These are phyloP conservation scores for Akanthomyces dipterigenus DNA, from an alignment of 2,329 filamentous ascomycete species.

Conservation along the genomic window DNA sequence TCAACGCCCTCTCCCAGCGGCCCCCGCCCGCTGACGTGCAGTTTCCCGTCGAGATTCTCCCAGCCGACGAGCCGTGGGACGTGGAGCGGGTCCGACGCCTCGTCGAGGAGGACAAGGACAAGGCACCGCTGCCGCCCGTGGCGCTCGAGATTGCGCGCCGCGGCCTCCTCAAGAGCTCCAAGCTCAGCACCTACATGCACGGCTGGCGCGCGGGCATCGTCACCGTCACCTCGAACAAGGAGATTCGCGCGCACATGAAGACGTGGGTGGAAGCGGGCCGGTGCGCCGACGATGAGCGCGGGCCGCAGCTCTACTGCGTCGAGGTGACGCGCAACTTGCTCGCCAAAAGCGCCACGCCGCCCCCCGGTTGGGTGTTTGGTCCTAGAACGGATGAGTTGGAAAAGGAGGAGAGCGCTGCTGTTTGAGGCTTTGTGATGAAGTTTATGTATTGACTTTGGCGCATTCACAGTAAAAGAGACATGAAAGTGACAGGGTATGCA, in stretches of 20 bases:
- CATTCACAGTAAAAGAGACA: not conserved
- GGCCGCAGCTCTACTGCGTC: slow-evolving; percentile 27
- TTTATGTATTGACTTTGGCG: too few species aligned
- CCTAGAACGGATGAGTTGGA: not conserved
- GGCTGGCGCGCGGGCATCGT: slow-evolving; percentile 29
- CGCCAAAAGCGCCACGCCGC: slow-evolving; percentile 25
- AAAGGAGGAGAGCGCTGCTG: not conserved
- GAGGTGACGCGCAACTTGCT: slow-evolving; percentile 30
- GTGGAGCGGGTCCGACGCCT: slow-evolving; percentile 19
- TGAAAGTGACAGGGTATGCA: not conserved
- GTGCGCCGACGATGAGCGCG: slow-evolving; percentile 21
- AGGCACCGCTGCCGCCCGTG: slow-evolving; percentile 25
- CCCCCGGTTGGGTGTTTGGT: not conserved
- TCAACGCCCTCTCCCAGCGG: slow-evolving; percentile 25
- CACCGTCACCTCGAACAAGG: slow-evolving; percentile 36
- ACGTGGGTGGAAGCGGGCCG: slow-evolving; percentile 29
- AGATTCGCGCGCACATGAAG: slow-evolving; percentile 29
- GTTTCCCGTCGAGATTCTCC: slow-evolving; percentile 27
- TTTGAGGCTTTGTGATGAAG: not conserved
- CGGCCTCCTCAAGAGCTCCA: slow-evolving; percentile 29
- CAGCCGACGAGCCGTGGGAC: slow-evolving; percentile 18
- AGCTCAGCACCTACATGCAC: slow-evolving; percentile 33
- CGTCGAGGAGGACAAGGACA: slow-evolving; percentile 16
- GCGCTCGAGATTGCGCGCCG: slow-evolving; percentile 27
- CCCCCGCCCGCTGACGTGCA: slow-evolving; percentile 26